phyloP scores from a whole-genome alignment of 73 alveolate genomes.

The Diophrys sp. region DNA sequence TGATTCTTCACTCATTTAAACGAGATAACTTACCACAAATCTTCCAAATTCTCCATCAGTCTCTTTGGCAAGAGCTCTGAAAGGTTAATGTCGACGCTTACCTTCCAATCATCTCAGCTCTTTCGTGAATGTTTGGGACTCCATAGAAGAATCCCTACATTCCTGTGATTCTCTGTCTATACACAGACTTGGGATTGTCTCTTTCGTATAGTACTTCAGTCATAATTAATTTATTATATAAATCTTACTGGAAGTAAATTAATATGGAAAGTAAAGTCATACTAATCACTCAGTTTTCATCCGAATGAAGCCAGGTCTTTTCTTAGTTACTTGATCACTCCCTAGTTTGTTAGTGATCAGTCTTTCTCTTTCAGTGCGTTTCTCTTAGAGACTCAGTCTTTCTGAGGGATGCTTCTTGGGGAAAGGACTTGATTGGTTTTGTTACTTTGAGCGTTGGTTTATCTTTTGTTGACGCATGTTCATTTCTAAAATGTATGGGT shows the following conservation, averaged over 20 bases:
- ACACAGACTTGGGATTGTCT: constrained; percentile 54
- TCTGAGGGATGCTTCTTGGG: no score
- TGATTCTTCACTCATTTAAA: background rate
- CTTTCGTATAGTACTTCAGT: constrained; percentile 68
- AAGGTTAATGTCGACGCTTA: background rate
- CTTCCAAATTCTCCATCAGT: constrained; percentile 65
- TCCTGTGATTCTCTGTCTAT: constrained; percentile 56
- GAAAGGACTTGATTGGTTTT: no score
- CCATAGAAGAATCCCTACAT: constrained; percentile 63
- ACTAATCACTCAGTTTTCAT: constrained; percentile 2
- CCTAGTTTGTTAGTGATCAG: no score
- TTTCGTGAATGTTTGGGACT: constrained; percentile 64
- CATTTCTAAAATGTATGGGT: background rate
- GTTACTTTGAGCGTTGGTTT: no score
- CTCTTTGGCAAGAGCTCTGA: constrained; percentile 63
- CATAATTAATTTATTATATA: constrained; percentile 26
- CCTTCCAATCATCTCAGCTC: constrained; percentile 76
- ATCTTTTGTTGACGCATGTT: background rate
- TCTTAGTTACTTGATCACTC: no score
- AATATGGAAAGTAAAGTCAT: no score
- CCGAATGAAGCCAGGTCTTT: no score
- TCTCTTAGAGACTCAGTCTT: no score
- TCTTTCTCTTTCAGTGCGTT: no score
- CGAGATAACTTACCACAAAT: constrained; percentile 17
- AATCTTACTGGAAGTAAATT: background rate